phyloP scores from a whole-genome alignment of 2,329 filamentous ascomycete species.

The Diplodia sapinea region DNA sequence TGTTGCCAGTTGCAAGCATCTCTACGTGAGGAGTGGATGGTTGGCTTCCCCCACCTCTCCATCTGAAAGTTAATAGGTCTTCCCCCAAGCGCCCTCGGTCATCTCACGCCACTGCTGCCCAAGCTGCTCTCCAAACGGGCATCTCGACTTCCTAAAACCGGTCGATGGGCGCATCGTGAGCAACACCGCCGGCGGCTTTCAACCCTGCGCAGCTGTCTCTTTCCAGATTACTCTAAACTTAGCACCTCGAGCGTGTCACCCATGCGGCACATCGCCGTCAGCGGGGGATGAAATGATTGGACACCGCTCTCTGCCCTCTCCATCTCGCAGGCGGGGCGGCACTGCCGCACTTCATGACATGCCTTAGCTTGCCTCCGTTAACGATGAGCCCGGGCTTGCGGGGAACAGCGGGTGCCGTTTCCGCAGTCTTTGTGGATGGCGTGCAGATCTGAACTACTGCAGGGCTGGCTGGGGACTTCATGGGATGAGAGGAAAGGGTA shows the following conservation, averaged over 20 bases:
- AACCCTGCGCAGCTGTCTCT: constrained; percentile 3
- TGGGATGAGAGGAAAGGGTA: background rate
- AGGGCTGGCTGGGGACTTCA: constrained; percentile 4
- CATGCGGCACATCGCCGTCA: background rate
- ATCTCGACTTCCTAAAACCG: background rate
- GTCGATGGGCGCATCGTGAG: background rate
- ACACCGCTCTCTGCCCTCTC: background rate
- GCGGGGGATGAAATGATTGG: constrained; percentile 5
- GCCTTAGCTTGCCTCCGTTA: constrained; percentile 15
- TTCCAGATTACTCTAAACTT: constrained; percentile 9
- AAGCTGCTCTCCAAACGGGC: background rate
- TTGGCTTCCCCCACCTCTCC: background rate
- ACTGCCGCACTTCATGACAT: constrained; percentile 14
- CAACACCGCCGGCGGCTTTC: background rate
- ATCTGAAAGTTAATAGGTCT: background rate
- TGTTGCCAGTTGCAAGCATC: background rate
- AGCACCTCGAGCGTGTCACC: background rate
- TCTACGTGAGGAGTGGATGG: background rate
- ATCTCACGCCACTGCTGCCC: constrained; percentile 15
- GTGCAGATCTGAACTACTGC: constrained; percentile 17
- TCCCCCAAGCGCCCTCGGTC: background rate
- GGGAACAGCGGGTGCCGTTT: constrained; percentile 6
- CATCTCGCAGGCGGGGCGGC: background rate
- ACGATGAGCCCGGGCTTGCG: constrained; percentile 7
- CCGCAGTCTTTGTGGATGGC: background rate